Evolutionary conservation across 2,329 filamentous ascomycete genomes (phyloP).

Genomic region (Fusarium mundagurra): DNA sequence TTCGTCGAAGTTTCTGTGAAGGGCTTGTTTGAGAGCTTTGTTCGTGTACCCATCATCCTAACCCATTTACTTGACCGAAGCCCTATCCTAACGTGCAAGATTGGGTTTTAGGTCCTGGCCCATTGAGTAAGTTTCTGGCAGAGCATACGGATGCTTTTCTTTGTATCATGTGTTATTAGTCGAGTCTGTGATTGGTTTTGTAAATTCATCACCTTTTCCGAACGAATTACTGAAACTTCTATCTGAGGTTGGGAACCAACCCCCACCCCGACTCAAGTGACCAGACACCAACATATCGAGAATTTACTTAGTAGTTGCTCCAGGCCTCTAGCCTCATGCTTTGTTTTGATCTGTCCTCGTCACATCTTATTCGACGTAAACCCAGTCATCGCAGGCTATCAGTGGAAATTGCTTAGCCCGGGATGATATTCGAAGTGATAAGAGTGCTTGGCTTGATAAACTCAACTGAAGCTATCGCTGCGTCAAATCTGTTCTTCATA

Average conservation of each 20-base stretch:
- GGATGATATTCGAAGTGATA: neutral
- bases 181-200: slow-evolving; percentile 8
- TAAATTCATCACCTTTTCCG: neutral
- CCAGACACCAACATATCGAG: neutral
- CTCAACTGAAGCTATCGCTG: neutral
- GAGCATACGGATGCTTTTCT: neutral
- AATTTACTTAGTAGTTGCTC: neutral
- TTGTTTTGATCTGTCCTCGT: neutral
- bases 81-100: neutral
- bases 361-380: neutral
- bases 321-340: neutral
- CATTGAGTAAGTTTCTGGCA: neutral
- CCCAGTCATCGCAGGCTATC: neutral
- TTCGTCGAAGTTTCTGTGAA: neutral
- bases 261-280: neutral
- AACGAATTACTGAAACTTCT: neutral
- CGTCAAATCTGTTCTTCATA: neutral
- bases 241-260: neutral
- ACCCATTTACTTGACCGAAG: slow-evolving; percentile 24
- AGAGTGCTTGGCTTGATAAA: neutral
- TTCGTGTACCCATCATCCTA: neutral
- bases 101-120: neutral
- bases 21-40: neutral
- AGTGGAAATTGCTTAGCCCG: neutral
- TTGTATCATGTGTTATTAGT: slow-evolving; percentile 7